Evolutionary conservation across 2,329 filamentous ascomycete genomes (phyloP).

Genomic region (Thielaviopsis euricoi): DNA sequence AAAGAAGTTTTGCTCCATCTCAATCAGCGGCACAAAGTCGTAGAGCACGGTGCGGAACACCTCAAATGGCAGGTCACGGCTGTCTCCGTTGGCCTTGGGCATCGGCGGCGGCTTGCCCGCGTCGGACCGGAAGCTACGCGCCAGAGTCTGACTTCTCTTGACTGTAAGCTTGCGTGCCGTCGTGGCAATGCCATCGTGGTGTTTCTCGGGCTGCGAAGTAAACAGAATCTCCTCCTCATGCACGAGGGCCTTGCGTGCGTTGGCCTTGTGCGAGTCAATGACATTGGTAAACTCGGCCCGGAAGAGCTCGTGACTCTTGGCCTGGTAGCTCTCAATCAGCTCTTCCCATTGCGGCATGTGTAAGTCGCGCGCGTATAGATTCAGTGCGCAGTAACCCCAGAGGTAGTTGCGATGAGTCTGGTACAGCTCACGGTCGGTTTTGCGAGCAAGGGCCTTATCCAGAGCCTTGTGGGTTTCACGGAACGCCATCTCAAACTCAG

Average conservation of each 20-base stretch:
- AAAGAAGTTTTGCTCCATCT: slow-evolving; percentile 92
- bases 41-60: slow-evolving; percentile 66
- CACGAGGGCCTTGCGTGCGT: slow-evolving; percentile 54
- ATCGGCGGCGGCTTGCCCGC: slow-evolving; percentile 35
- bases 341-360: slow-evolving; percentile 69
- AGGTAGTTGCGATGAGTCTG: slow-evolving; percentile 51
- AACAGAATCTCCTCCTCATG: slow-evolving; percentile 81
- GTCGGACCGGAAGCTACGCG: slow-evolving; percentile 55
- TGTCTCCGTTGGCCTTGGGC: slow-evolving; percentile 28
- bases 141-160: slow-evolving; percentile 79
- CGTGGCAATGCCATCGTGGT: slow-evolving; percentile 59
- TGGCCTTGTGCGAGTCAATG: slow-evolving; percentile 61
- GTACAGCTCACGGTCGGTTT: slow-evolving; percentile 62
- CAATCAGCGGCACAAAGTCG: slow-evolving; percentile 66
- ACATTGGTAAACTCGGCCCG: slow-evolving; percentile 69
- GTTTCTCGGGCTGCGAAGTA: slow-evolving; percentile 67
- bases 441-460: slow-evolving; percentile 42
- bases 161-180: slow-evolving; percentile 83
- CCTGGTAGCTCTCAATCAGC: slow-evolving; percentile 65
- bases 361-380: slow-evolving; percentile 77
- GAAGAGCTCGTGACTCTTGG: slow-evolving; percentile 60
- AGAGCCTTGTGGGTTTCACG: slow-evolving; percentile 51
- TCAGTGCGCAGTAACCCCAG: slow-evolving; percentile 76
- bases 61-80: slow-evolving; percentile 59
- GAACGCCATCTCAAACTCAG: slow-evolving; percentile 62